Evolutionary conservation across 306 rosid genomes (phyloP), one percentile per base, ranked within the genome.

Genomic region (Malus sylvestris): DNA sequence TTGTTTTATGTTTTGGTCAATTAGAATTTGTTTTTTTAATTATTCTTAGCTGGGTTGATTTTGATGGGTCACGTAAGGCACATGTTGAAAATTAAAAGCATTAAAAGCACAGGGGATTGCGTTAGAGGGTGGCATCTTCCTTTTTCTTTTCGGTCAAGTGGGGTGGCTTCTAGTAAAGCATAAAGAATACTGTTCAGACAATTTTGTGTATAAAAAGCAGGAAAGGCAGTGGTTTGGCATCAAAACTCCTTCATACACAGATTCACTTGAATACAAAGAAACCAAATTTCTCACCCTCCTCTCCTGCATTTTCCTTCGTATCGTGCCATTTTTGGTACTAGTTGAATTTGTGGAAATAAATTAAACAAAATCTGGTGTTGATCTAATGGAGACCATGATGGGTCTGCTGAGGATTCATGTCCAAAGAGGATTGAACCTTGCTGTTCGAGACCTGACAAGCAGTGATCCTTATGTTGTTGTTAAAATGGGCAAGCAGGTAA

Each of bases 381-480:
- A 66, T 66, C 46, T 22, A 7, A 94, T 94, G 98, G 98, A 94
- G 75, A 77, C 85, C 46, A 38, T 85, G 71, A n/a, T 94, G 88
- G 98, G 98, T 44, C 82, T 94, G 78, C 88, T 94, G 3, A 88
- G 90, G 79, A 73, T 94, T 83, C 97, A 72, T 71, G 84, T 92
- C 23, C 73, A 69, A 1, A 90, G 72, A 87, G 98, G 98, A 7
- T 89, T 92, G 32, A 85, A 92, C 76, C 97, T 94, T n/a, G 97
- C 96, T 7, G 22, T 94, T 30, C 84, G 98, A 76, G 98, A 94
- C 55, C 81, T 88, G 19, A 45, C 2, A 2, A 92, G 93, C 80
- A 92, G 98, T 32, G 98, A 94, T 46, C 97, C 98, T 76, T 94
- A 94, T 77, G 88, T 92, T 64, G 19, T 94, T 81, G 40, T 94